A percentile compares a stretch with the other conserved stretches of the same genome.
These are phyloP conservation scores for Fusarium humuli DNA, from an alignment of 2,329 filamentous ascomycete genomes.

Conservation along the genomic window DNA sequence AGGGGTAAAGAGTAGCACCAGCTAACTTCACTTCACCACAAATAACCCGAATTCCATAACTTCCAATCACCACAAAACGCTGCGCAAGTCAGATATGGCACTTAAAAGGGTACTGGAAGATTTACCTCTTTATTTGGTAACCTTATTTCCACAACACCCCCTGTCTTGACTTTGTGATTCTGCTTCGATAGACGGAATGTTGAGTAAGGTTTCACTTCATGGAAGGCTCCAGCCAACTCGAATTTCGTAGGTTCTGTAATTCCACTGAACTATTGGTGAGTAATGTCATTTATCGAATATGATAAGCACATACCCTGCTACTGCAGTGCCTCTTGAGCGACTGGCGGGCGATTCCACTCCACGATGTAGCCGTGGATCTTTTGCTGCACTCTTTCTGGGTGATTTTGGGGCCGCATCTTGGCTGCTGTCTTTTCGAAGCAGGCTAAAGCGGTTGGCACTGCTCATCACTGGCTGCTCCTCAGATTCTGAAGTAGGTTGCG, in stretches of 20 bases:
- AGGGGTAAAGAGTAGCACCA: slow-evolving; percentile 69
- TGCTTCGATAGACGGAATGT: slow-evolving; percentile 60
- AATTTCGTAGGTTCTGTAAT: not conserved
- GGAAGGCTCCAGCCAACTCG: slow-evolving; percentile 10
- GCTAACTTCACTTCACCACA: slow-evolving; percentile 73
- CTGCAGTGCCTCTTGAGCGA: slow-evolving; percentile 17
- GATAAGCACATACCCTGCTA: slow-evolving; percentile 29
- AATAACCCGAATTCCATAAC: slow-evolving; percentile 72
- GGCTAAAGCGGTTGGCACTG: slow-evolving; percentile 48
- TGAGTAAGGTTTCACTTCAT: slow-evolving; percentile 52
- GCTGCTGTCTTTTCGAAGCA: slow-evolving; percentile 40
- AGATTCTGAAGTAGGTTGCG: slow-evolving; percentile 20
- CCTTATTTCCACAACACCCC: slow-evolving; percentile 57
- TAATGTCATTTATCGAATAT: not conserved
- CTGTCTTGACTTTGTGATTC: slow-evolving; percentile 55
- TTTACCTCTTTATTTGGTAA: slow-evolving; percentile 64
- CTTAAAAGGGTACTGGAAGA: not conserved
- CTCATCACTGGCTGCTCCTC: slow-evolving; percentile 37
- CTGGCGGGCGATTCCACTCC: slow-evolving; percentile 17
- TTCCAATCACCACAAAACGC: slow-evolving; percentile 74
- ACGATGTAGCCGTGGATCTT: slow-evolving; percentile 22
- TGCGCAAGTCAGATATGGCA: slow-evolving; percentile 49
- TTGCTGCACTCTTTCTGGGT: slow-evolving; percentile 36
- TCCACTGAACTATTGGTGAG: slow-evolving; percentile 23
- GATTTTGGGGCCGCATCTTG: slow-evolving; percentile 20